These are phyloP conservation scores for Salix exigua DNA, from an alignment of 345 rosid genomes.

Conservation along the genomic window DNA sequence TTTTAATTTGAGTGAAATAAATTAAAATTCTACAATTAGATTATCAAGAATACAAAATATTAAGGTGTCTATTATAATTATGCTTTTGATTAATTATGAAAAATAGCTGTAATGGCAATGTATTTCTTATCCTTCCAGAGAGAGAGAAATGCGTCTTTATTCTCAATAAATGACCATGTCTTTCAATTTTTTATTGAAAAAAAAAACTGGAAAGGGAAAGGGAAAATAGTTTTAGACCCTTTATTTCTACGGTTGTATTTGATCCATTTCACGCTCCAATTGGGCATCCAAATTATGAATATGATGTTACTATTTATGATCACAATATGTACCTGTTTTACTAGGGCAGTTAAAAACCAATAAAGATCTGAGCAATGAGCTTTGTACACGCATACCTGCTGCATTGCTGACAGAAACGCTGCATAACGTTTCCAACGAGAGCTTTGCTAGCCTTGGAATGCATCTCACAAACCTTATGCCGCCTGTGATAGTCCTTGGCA, in stretches of 20 bases:
- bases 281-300: background rate
- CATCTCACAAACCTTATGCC: constrained; percentile 95
- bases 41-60: too few relatives aligned
- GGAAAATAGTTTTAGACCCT: too few relatives aligned
- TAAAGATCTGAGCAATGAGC: background rate
- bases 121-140: too few relatives aligned
- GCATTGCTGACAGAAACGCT: constrained; percentile 99
- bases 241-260: background rate
- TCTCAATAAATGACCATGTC: too few relatives aligned
- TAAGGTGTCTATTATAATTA: too few relatives aligned
- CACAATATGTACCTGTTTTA: background rate
- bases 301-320: background rate
- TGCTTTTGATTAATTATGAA: too few relatives aligned
- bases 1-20: too few relatives aligned
- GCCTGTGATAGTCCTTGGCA: constrained; percentile 93
- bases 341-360: background rate
- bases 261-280: background rate
- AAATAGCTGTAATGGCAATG: too few relatives aligned
- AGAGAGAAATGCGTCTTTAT: too few relatives aligned
- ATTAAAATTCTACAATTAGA: too few relatives aligned
- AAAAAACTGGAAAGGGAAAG: too few relatives aligned
- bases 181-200: too few relatives aligned
- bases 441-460: constrained; percentile 94
- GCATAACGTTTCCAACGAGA: constrained; percentile 79
- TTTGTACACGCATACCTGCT: constrained; percentile 59